Percentiles rank a stretch among this genome's conserved stretches.
These are phyloP conservation scores for Microsporum audouinii DNA, from an alignment of 2,329 filamentous ascomycete genomes.

Conservation along the genomic window DNA sequence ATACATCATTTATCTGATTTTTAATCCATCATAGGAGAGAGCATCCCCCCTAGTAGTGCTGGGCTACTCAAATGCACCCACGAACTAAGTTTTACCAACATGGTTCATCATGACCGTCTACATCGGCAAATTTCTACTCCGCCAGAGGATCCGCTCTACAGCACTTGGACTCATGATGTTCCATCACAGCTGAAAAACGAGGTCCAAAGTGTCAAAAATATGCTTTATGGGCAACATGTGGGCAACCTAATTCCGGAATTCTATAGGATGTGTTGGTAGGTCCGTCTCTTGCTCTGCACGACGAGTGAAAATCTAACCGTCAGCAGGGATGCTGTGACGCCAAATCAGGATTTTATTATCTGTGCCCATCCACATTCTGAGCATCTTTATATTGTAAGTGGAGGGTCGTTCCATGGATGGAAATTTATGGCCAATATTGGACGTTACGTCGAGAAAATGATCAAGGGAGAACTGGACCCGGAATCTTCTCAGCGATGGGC, in stretches of 20 bases:
- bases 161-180: slow-evolving; percentile 5
- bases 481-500: slow-evolving; percentile 3
- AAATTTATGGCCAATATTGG: slow-evolving; percentile 44
- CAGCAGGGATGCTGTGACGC: slow-evolving; percentile 42
- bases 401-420: slow-evolving; percentile 44
- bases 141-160: neutral
- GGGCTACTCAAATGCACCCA: slow-evolving; percentile 7
- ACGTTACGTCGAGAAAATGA: slow-evolving; percentile 38
- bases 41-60: neutral
- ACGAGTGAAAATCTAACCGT: neutral
- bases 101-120: neutral
- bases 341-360: slow-evolving; percentile 44
- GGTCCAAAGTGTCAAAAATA: neutral
- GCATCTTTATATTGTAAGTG: slow-evolving; percentile 39
- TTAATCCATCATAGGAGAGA: slow-evolving; percentile 4
- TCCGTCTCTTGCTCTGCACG: neutral
- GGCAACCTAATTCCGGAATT: neutral
- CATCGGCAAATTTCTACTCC: slow-evolving; percentile 5
- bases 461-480: slow-evolving; percentile 28
- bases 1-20: neutral
- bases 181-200: slow-evolving; percentile 5
- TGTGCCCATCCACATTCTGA: slow-evolving; percentile 37
- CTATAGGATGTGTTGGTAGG: slow-evolving; percentile 9
- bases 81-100: slow-evolving; percentile 9
- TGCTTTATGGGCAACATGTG: slow-evolving; percentile 3